Conservation (phyloP, 129 eudicot species). For the Apium graveolens region DNA sequence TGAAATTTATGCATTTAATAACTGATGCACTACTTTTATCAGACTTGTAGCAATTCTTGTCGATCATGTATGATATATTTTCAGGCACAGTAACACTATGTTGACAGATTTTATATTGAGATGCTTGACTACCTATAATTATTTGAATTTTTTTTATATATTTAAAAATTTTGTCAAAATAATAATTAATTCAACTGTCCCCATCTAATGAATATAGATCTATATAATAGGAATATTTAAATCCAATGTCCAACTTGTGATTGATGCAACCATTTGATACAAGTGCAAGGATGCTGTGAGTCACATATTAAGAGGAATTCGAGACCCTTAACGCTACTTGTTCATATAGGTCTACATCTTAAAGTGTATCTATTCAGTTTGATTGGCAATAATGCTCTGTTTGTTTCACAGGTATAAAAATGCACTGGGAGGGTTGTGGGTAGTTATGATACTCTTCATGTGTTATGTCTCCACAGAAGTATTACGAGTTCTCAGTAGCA, state of each 20-base stretch:
- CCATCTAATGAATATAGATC: background rate
- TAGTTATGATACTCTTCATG: constrained; percentile 51
- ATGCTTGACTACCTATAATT: background rate
- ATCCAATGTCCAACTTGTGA: background rate
- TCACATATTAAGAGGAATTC: background rate
- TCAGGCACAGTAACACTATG: background rate
- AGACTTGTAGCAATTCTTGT: background rate
- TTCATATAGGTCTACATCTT: background rate
- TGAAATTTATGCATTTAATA: background rate
- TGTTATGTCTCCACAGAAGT: constrained; percentile 73
- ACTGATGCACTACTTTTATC: background rate
- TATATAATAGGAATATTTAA: background rate
- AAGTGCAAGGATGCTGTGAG: background rate
- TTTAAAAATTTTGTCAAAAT: background rate
- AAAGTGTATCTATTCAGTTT: background rate
- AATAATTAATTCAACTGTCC: background rate
- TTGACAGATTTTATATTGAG: background rate
- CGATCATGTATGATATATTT: background rate
- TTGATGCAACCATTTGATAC: background rate
- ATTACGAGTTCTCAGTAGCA: constrained; percentile 77
- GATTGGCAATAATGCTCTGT: background rate
- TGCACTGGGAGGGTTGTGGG: constrained; percentile 92
- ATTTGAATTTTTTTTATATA: background rate
- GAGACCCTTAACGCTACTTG: background rate
- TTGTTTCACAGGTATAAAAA: constrained; percentile 59